These are phyloP conservation scores for Teratosphaeria destructans DNA, from an alignment of 2,329 filamentous ascomycete genomes.

Conservation along the genomic window DNA sequence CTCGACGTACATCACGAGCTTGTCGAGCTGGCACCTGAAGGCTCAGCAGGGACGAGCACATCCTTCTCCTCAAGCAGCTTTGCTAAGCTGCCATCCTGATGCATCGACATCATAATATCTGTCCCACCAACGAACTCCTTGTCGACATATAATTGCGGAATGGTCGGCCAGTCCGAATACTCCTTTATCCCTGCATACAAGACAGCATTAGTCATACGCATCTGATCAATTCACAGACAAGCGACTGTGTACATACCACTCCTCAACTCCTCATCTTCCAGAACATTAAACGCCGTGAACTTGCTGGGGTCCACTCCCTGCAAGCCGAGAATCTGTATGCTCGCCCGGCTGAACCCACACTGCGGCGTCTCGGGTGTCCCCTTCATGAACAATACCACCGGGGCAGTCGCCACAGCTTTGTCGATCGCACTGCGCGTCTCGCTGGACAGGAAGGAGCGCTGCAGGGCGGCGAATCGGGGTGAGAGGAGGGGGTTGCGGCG, in stretches of 20 bases:
- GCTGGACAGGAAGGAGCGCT: conserved; percentile 64
- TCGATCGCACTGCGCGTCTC: conserved; percentile 77
- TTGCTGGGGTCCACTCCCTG: conserved; percentile 92
- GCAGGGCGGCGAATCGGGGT: conserved; percentile 35
- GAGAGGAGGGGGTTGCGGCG: conserved; percentile 30
- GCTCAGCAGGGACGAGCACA: conserved; percentile 59
- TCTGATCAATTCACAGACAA: background rate
- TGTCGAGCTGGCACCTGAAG: conserved; percentile 8
- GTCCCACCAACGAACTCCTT: conserved; percentile 97
- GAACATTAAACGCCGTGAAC: conserved; percentile 96
- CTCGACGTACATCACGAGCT: conserved; percentile 2
- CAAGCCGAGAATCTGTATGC: conserved; percentile 85
- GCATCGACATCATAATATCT: conserved; percentile 94
- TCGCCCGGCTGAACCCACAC: conserved; percentile 91
- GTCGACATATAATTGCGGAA: conserved; percentile 89
- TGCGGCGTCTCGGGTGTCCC: conserved; percentile 92
- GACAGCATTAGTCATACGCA: background rate
- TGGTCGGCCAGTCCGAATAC: conserved; percentile 98
- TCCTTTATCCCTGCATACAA: conserved; percentile 74
- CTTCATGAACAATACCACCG: conserved; percentile 99
- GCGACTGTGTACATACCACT: conserved; percentile 47
- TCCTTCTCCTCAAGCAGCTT: conserved; percentile 87
- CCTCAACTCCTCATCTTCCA: conserved; percentile 82
- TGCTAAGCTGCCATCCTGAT: conserved; percentile 86
- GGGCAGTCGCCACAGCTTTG: conserved; percentile 74